Evolutionary conservation across 2,329 filamentous ascomycete species (phyloP).

Genomic region (Cytospora piceicola): DNA sequence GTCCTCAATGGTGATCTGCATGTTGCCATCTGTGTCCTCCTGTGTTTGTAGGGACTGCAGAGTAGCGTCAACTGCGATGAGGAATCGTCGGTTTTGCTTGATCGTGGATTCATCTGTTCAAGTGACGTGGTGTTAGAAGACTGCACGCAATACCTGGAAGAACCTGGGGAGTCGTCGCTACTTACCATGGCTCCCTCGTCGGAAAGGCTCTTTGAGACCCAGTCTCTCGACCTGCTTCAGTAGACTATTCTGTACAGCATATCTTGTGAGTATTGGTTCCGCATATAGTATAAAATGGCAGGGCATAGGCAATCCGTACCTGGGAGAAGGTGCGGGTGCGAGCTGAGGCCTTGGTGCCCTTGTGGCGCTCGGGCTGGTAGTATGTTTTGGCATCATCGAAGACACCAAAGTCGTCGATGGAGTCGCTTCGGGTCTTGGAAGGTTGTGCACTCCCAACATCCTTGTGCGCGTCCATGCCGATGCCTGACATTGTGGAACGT

Average conservation of each 20-base stretch:
- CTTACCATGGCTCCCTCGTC: conserved; percentile 63
- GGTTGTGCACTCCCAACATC: conserved; percentile 3
- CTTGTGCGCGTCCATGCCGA: conserved; percentile 19
- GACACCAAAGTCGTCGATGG: conserved; percentile 52
- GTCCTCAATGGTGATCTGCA: conserved; percentile 98
- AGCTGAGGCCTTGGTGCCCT: conserved; percentile 49
- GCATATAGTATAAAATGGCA: not conserved
- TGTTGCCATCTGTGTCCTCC: conserved; percentile 92
- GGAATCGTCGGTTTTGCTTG: conserved; percentile 72
- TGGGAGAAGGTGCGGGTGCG: conserved; percentile 62
- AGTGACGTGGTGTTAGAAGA: conserved; percentile 16
- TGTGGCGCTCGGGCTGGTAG: conserved; percentile 60
- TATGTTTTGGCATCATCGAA: conserved; percentile 64
- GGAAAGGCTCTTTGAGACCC: conserved; percentile 57
- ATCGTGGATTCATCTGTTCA: conserved; percentile 71
- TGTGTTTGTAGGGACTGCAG: conserved; percentile 77
- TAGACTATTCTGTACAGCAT: conserved; percentile 52
- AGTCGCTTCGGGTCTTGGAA: conserved; percentile 36
- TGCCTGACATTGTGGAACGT: conserved; percentile 23
- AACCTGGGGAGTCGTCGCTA: not conserved
- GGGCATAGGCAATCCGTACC: conserved; percentile 40
- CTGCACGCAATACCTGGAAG: conserved; percentile 7
- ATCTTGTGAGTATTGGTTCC: conserved; percentile 37
- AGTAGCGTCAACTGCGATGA: conserved; percentile 85
- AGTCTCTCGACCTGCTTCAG: conserved; percentile 57